Evolutionary conservation across 768 basidiomycete species (phyloP), one percentile per base, ranked within the genome.

Genomic region (Lactarius trivialis): DNA sequence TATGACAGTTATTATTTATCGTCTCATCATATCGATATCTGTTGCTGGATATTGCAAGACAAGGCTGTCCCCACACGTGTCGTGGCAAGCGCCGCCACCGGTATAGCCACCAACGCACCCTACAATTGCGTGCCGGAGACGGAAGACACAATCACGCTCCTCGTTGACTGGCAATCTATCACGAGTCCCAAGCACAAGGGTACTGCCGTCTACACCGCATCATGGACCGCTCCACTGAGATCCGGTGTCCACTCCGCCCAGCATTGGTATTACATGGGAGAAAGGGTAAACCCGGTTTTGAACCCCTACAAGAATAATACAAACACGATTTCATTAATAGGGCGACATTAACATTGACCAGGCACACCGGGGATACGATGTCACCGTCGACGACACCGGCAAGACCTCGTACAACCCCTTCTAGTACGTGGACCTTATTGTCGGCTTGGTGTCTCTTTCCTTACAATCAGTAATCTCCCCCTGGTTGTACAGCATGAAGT

Each of bases 251-350:
- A 95, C 73, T 87, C 89, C 8, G 88, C 87, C 43, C 93, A 97
- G 70, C 86, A 91, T 70, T 95, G 91, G 89, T 93, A 95, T 74
- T 95, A 94, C 75, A 91, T 95, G 89, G 93, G 82, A 54, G 88
- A 91, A 77, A 95, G 91, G 80, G 91, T 85, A 57, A 8, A 67
- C 55, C 21, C 11, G 34, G n/a, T 55, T 4, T 6, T 45, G 11
- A 33, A 48, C 55, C 17, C n/a, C 24, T n/a, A 34, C 6, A 14
- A 54, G n/a, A n/a, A 34, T 7, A 37, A 37, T 14, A 45, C 8
- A 24, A 62, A 50, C 48, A 15, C 12, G 12, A 24, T 39, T 24
- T 67, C 21, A 21, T 11, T 72, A n/a, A n/a, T n/a, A 93, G 91
- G 94, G 94, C 26, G 94, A 96, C 66, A 90, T 96, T 72, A 84